Conservation (phyloP, 2,329 filamentous ascomycete species). For the Alternaria metachromatica region DNA sequence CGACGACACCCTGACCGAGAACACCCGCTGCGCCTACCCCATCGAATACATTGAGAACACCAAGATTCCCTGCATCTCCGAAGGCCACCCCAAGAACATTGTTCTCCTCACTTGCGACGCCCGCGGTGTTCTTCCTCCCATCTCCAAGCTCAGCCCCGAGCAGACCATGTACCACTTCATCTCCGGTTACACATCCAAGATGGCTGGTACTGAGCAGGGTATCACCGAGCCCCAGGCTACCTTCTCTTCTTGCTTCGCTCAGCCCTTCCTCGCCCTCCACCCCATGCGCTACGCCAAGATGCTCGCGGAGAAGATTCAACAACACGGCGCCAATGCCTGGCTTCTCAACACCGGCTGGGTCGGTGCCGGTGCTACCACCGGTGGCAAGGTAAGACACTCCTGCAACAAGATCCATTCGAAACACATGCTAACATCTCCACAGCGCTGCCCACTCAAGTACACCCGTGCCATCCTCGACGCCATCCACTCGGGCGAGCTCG, state of each 20-base stretch:
- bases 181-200: conserved; percentile 99
- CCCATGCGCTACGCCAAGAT: conserved; percentile 99
- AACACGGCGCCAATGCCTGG: conserved; percentile 97
- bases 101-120: conserved; percentile 98
- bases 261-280: conserved; percentile 98
- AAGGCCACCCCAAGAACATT: conserved; percentile 93
- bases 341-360: conserved; percentile 98
- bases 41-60: conserved; percentile 99
- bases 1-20: conserved; percentile 92
- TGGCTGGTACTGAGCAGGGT: conserved; percentile 98
- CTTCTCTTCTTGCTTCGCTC: conserved; percentile 98
- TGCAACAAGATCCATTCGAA: conserved; percentile 5
- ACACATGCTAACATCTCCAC: conserved; percentile 60
- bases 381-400: conserved; percentile 58
- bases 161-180: conserved; percentile 99
- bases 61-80: conserved; percentile 93
- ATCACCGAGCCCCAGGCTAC: conserved; percentile 97
- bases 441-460: conserved; percentile 98
- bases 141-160: conserved; percentile 91
- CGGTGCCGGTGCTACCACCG: conserved; percentile 86
- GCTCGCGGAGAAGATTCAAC: conserved; percentile 96
- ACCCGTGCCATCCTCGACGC: conserved; percentile 97
- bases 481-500: conserved; percentile 96
- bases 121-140: conserved; percentile 93
- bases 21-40: conserved; percentile 97